Conservation (phyloP, 1,284 basidiomycete genomes). For the Pisolithus thermaeus region DNA sequence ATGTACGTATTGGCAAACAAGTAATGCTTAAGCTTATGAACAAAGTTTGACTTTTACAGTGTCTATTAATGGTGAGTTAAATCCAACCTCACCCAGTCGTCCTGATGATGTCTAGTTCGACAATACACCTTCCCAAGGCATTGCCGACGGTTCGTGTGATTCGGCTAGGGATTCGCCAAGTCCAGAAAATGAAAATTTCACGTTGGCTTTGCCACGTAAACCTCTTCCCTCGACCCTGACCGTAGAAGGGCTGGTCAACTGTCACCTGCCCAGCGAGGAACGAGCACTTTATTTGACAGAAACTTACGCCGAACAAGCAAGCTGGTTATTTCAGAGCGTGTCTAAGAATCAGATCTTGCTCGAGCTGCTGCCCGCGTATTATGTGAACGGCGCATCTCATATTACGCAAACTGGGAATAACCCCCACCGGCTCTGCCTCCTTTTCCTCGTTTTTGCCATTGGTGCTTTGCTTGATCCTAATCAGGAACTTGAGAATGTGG, state of each 20-base stretch:
- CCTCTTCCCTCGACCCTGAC: conserved; percentile 45
- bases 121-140: conserved; percentile 10
- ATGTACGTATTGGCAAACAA: conserved; percentile 34
- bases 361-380: conserved; percentile 45
- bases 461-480: conserved; percentile 47
- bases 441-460: conserved; percentile 60
- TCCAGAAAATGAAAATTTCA: conserved; percentile 45
- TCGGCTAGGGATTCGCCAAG: conserved; percentile 30
- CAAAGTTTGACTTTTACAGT: conserved; percentile 16
- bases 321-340: conserved; percentile 53
- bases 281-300: conserved; percentile 43
- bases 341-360: conserved; percentile 46
- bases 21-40: conserved; percentile 4
- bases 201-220: conserved; percentile 58
- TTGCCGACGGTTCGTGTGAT: conserved; percentile 19
- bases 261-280: conserved; percentile 45
- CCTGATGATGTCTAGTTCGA: conserved; percentile 24
- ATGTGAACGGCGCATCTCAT: conserved; percentile 27
- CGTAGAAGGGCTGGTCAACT: conserved; percentile 45
- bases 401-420: conserved; percentile 30
- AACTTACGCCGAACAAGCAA: conserved; percentile 48
- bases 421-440: conserved; percentile 50
- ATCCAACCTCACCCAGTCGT: neutral
- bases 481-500: conserved; percentile 29
- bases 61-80: conserved; percentile 27